A percentile compares a stretch with the other conserved stretches of the same genome.
Conservation (phyloP, 1,284 basidiomycete genomes). For the Cutaneotrichosporon sp. region DNA sequence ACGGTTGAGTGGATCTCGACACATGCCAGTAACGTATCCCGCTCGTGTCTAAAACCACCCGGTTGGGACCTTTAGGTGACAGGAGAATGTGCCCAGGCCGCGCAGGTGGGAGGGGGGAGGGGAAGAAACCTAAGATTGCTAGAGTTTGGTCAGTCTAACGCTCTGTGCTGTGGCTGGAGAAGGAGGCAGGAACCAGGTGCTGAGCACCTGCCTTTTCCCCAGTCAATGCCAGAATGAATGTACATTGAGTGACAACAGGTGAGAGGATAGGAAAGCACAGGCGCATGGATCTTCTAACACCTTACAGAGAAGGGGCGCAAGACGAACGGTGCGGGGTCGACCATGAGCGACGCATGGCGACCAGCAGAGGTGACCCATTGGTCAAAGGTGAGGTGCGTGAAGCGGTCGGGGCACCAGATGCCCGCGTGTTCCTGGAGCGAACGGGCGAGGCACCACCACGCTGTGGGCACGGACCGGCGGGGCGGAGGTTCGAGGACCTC, state of each 20-base stretch:
- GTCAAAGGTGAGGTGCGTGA: not conserved
- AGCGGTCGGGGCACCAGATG: conserved; percentile 1
- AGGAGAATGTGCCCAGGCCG: too few relatives aligned
- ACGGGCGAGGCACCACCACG: not conserved
- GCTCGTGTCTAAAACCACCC: too few relatives aligned
- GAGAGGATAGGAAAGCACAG: not conserved
- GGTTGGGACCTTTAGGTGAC: too few relatives aligned
- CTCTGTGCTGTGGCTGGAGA: too few relatives aligned
- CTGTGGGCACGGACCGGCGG: not conserved
- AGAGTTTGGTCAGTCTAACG: too few relatives aligned
- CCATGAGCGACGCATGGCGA: not conserved
- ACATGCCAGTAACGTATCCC: too few relatives aligned
- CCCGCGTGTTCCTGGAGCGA: not conserved
- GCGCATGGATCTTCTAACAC: not conserved
- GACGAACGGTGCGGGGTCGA: conserved; percentile 1
- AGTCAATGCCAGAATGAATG: not conserved
- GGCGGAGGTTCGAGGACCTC: not conserved
- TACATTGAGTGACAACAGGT: not conserved
- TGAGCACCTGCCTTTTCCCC: too few relatives aligned
- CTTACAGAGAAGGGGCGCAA: not conserved
- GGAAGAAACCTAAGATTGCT: too few relatives aligned
- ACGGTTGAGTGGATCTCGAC: too few relatives aligned
- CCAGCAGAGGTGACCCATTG: not conserved
- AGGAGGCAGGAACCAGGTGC: too few relatives aligned
- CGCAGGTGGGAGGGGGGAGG: too few relatives aligned